Percentiles rank a stretch among this genome's conserved stretches.
Evolutionary conservation across 1,139 yeast genomes (phyloP).

Genomic region (Debaryomyces coudertii): DNA sequence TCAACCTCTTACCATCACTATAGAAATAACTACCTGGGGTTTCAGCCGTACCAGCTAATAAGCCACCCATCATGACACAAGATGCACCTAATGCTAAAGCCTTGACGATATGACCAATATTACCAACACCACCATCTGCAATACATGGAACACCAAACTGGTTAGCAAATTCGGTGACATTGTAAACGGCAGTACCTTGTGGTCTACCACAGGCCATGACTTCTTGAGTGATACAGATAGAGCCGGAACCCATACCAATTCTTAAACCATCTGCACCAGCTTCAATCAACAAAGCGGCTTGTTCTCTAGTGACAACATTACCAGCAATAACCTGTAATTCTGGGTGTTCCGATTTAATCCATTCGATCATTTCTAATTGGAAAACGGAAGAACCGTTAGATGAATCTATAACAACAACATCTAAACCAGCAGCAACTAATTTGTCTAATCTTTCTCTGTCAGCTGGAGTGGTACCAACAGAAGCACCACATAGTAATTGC

Average conservation of each 20-base stretch:
- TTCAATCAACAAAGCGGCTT: constrained; percentile 91
- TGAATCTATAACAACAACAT: constrained; percentile 93
- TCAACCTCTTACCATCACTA: constrained; percentile 97
- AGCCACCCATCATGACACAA: constrained; percentile 99
- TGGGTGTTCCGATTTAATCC: constrained; percentile 83
- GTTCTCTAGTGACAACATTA: constrained; percentile 98
- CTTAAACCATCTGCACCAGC: constrained; percentile 99
- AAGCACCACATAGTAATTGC: constrained; percentile 98
- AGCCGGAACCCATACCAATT: constrained; percentile 99
- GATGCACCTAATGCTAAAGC: constrained; percentile 98
- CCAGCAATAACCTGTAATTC: constrained; percentile 92
- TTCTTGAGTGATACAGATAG: constrained; percentile 98
- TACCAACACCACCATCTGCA: constrained; percentile 99
- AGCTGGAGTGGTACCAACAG: constrained; percentile 90
- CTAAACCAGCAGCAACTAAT: constrained; percentile 95
- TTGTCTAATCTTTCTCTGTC: constrained; percentile 83
- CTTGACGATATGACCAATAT: constrained; percentile 97
- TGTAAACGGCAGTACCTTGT: constrained; percentile 95
- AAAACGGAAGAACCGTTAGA: constrained; percentile 96
- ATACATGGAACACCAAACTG: constrained; percentile 94
- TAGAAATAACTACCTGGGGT: constrained; percentile 98
- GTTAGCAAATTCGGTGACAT: constrained; percentile 84
- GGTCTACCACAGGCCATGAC: constrained; percentile 99
- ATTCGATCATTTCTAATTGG: constrained; percentile 91
- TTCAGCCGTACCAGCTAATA: constrained; percentile 97